A percentile compares a stretch with the other conserved stretches of the same genome.
phyloP scores from a whole-genome alignment of 2,329 filamentous ascomycete genomes.

The Amphichorda felina region DNA sequence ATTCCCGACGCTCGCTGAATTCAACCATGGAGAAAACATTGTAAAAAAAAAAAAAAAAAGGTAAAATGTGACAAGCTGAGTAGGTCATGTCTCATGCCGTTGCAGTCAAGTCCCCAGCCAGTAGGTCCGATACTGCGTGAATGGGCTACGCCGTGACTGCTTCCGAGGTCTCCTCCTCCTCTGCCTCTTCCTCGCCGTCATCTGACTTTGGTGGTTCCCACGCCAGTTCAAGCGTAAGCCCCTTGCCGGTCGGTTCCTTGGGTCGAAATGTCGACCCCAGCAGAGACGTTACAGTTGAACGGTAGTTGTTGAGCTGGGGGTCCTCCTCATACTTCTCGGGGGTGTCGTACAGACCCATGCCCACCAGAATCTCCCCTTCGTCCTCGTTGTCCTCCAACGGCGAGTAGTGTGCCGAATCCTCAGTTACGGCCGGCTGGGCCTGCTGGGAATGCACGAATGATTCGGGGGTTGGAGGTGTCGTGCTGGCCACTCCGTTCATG shows the following conservation, averaged over 20 bases:
- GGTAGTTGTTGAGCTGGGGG: slow-evolving; percentile 39
- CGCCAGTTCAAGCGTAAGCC: slow-evolving; percentile 70
- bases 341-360: slow-evolving; percentile 70
- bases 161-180: slow-evolving; percentile 19
- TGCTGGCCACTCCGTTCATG: slow-evolving; percentile 30
- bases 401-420: slow-evolving; percentile 37
- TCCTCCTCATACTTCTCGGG: slow-evolving; percentile 45
- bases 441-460: slow-evolving; percentile 41
- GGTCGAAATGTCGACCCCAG: slow-evolving; percentile 35
- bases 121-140: not conserved
- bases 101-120: too few species aligned
- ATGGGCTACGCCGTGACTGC: not conserved
- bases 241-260: slow-evolving; percentile 49
- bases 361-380: slow-evolving; percentile 63
- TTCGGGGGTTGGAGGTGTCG: slow-evolving; percentile 48
- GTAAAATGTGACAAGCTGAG: not conserved
- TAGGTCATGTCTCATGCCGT: not conserved
- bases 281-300: slow-evolving; percentile 40
- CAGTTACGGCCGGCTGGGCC: slow-evolving; percentile 30
- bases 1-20: not conserved
- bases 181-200: slow-evolving; percentile 40
- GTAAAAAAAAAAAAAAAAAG: not conserved
- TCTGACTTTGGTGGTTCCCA: slow-evolving; percentile 60
- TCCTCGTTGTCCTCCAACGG: slow-evolving; percentile 40
- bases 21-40: not conserved